A percentile compares a stretch with the other conserved stretches of the same genome.
Conservation (phyloP, 2,329 filamentous ascomycete species). For the Neofusicoccum parvum region DNA sequence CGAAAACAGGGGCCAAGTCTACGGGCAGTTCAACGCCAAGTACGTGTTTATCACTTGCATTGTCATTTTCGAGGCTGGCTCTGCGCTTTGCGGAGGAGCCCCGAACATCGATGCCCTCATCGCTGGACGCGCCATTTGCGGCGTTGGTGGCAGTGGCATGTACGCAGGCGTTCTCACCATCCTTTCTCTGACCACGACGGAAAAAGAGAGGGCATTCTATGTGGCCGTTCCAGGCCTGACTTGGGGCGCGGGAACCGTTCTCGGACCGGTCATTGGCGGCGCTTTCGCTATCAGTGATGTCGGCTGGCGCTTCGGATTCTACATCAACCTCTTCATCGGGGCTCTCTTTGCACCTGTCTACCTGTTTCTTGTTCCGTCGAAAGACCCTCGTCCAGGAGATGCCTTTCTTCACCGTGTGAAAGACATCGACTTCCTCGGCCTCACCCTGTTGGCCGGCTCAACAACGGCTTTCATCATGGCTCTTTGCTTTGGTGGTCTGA, state of each 20-base stretch:
- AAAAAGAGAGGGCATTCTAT: constrained; percentile 34
- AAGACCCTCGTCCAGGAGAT: constrained; percentile 14
- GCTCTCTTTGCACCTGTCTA: background rate
- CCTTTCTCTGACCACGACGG: constrained; percentile 27
- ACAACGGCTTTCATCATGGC: constrained; percentile 49
- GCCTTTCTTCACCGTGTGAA: background rate
- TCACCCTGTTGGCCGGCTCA: constrained; percentile 44
- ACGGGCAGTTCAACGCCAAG: constrained; percentile 2
- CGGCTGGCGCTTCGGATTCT: constrained; percentile 48
- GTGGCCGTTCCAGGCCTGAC: constrained; percentile 36
- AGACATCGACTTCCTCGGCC: background rate
- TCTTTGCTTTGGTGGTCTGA: constrained; percentile 53
- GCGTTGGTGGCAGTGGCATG: constrained; percentile 37
- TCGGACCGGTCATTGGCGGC: constrained; percentile 44
- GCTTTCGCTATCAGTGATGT: constrained; percentile 31
- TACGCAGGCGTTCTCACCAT: constrained; percentile 31
- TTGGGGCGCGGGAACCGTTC: constrained; percentile 40
- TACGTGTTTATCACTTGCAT: constrained; percentile 24
- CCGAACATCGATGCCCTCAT: constrained; percentile 52
- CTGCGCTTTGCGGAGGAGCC: constrained; percentile 45
- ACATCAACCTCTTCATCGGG: constrained; percentile 14
- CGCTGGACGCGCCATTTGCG: constrained; percentile 40
- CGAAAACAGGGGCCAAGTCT: constrained; percentile 1
- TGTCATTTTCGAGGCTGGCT: constrained; percentile 33
- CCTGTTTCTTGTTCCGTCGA: background rate